Evolutionary conservation across 176 grass and related monocot genomes (phyloP), one percentile per base, ranked within the genome.

Genomic region (Rhynchospora breviuscula): DNA sequence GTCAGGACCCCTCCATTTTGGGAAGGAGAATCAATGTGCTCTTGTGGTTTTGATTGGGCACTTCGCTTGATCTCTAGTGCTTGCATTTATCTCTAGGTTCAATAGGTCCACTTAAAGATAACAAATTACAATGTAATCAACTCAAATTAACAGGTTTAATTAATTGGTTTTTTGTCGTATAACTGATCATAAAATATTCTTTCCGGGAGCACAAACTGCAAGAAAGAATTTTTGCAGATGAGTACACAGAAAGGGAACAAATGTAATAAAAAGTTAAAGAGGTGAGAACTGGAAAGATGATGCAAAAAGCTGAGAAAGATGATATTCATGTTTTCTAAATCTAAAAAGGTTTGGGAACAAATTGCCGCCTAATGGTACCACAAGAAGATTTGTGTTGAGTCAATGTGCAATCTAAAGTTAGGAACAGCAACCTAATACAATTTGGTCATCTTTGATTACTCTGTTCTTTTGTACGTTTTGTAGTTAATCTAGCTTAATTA

Each of bases 231-330:
- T 14, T 19, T 52, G 7, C 3, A 52, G 19, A 49, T 53, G 72
- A 76, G 70, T 52, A 76, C 72, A 76, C 48, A 76, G 11, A 8
- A 1, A 74, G 2, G 22, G 6, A 76, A 76, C 72, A 76, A 76
- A 54, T 76, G 22, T 7, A 12, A 23, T 51, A 25, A 74, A 25
- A 53, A 31, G 49, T 15, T 43, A 14, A 17, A 26, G 22, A 23
- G 11, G 70, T 75, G 69, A 74, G 10, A 51, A 74, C 69, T 74
- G 69, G 22, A 49, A 69, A 74, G 69, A 74, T 49, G 69, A 23
- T 74, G 69, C n/a, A 49, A 74, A 74, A 74, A 18, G 69, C 69
- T 51, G 69, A 51, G 69, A 49, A 74, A 49, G n/a, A 12, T 3
- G 69, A 73, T 73, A 49, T 72, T 72, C 18, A 44, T 51, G 9